Conservation (phyloP, 352 stramenopile genomes). For the Phytophthora fragariaefolia region DNA sequence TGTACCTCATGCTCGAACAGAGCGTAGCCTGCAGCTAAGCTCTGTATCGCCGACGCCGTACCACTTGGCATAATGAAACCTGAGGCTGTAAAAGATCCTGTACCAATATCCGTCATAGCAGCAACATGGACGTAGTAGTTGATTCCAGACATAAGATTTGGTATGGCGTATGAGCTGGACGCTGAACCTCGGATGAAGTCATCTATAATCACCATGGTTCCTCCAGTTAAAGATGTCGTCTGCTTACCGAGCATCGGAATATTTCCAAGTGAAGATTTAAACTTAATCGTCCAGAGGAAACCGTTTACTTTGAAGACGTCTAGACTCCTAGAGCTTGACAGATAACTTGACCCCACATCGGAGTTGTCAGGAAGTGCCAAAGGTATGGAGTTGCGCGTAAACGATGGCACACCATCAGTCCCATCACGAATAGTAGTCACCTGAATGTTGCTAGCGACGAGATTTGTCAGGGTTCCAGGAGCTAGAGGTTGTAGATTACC, state of each 20-base stretch:
- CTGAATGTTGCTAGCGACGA: conserved; percentile 42
- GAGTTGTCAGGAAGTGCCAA: conserved; percentile 45
- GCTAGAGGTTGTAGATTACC: conserved; percentile 48
- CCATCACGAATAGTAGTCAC: conserved; percentile 45
- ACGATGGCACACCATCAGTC: conserved; percentile 31
- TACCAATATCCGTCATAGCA: conserved; percentile 63
- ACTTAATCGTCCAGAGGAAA: conserved; percentile 83
- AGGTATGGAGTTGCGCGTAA: conserved; percentile 57
- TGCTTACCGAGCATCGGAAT: conserved; percentile 50
- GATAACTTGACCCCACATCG: conserved; percentile 37
- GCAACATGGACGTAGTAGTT: conserved; percentile 72
- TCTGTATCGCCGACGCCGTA: conserved; percentile 49
- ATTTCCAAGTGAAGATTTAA: conserved; percentile 80
- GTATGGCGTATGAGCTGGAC: conserved; percentile 56
- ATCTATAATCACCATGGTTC: conserved; percentile 45
- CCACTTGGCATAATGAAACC: conserved; percentile 58
- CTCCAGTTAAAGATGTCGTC: conserved; percentile 22
- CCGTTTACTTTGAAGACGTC: conserved; percentile 82
- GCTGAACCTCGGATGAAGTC: conserved; percentile 49
- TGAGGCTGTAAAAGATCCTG: conserved; percentile 50
- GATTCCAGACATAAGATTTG: conserved; percentile 64
- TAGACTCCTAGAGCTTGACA: conserved; percentile 42
- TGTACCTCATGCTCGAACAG: conserved; percentile 71
- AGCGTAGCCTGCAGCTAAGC: conserved; percentile 62
- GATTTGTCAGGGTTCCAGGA: conserved; percentile 19